Base-by-base conservation (phyloP, 768 basidiomycete genomes). In the Panus rudis region DNA sequence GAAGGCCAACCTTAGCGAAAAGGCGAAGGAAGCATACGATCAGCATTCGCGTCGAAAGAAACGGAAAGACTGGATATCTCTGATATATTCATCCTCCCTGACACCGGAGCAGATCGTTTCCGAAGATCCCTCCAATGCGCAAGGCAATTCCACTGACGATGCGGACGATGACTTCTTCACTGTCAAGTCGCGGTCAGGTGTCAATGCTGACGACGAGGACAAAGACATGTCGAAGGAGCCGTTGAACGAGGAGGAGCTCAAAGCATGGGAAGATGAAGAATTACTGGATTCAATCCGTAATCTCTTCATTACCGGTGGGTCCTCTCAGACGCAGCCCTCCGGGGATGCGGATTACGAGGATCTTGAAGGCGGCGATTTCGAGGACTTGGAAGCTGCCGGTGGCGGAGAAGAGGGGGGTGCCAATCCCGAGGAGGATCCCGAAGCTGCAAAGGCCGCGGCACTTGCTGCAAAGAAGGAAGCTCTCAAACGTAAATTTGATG, bases 401-500 rank as follows among this genome's bases (percentile, higher is more conserved):
- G 52, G 45, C 17, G 37, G 40, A 35, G 43, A 32, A n/a, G 37
- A 25, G 20, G 33, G 6, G 6, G 42, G 32, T n/a, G 35, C 16
- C 2, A 41, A 20, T 21, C 33, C 39, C 20, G 21, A 43, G 4
- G 56, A 58, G 10, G 66, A 63, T 26, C 60, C 64, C 13, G 65
- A 72, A 45, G 57, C 66, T 0, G 52, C 68, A 11, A 66, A 68
- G 23, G 72, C 71, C 21, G 67, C 69, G 23, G 70, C 75, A 1
- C 79, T 97, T 26, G 78, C 84, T 7, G 73, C 76, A 23, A 97
- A 94, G 68, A 97, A 97, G 67, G 90, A 88, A 53, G 78, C 74
- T 2, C 75, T 97, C 46, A 96, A 96, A 64, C 80, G 82, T 51
- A 93, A 94, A 62, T 99, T 99, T 59, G 90, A 99, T 63, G 89